Percentiles rank a stretch among this genome's conserved stretches.
These are phyloP conservation scores for Scheffersomyces segobiensis DNA, from an alignment of 1,139 yeast genomes.

Conservation along the genomic window DNA sequence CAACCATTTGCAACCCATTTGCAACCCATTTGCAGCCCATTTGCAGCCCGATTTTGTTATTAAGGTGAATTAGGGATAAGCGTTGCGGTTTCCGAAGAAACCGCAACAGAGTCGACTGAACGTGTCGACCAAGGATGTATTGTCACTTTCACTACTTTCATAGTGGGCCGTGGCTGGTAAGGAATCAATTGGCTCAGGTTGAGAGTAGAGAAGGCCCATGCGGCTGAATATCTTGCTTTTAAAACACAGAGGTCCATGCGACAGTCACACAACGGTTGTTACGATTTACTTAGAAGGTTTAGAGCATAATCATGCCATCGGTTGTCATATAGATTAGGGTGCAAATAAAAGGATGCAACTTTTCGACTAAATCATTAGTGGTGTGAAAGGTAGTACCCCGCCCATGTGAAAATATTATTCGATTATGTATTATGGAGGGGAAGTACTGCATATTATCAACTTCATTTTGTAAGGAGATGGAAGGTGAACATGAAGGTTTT, in stretches of 20 bases:
- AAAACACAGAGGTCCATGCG: background rate
- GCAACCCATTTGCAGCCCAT: background rate
- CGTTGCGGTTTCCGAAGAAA: background rate
- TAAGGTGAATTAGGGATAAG: background rate
- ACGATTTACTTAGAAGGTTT: no score
- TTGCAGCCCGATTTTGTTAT: background rate
- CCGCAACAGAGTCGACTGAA: background rate
- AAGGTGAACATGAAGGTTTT: background rate
- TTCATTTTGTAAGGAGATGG: background rate
- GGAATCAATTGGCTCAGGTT: no score
- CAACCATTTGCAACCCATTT: background rate
- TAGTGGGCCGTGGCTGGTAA: no score
- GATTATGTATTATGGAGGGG: background rate
- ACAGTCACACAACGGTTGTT: background rate
- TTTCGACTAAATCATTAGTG: background rate
- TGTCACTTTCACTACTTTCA: background rate
- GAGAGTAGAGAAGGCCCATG: background rate
- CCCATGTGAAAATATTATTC: background rate
- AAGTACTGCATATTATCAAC: background rate
- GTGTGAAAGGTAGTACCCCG: background rate
- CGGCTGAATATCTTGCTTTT: background rate
- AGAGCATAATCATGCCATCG: background rate
- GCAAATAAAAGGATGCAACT: background rate
- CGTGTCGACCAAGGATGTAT: no score
- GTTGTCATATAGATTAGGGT: background rate